Conservation (phyloP, 306 rosid species). For the Arachis hypogaea region DNA sequence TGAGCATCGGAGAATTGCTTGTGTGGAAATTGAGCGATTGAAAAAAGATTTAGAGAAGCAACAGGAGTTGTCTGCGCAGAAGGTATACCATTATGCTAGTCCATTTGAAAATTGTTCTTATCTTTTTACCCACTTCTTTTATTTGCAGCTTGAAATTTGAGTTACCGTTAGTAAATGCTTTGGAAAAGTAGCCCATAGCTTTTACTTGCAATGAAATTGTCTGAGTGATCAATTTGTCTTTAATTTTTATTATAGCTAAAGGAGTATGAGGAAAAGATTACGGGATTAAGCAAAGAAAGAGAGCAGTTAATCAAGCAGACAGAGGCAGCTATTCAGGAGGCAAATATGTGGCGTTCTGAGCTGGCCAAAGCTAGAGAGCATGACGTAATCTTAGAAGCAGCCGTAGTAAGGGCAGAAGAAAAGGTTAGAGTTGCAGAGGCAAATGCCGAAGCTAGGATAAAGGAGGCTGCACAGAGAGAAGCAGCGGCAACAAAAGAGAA, state of each 20-base stretch:
- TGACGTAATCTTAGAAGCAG: constrained; percentile 84
- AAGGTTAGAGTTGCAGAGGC: constrained; percentile 86
- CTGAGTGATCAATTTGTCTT: constrained; percentile 33
- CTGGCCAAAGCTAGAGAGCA: constrained; percentile 96
- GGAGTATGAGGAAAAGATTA: constrained; percentile 65
- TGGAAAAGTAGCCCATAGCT: constrained; percentile 9
- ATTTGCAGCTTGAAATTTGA: constrained; percentile 8
- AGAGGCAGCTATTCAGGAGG: constrained; percentile 83
- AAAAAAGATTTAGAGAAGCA: constrained; percentile 64
- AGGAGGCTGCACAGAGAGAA: constrained; percentile 79
- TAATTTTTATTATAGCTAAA: constrained; percentile 55
- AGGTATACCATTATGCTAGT: constrained; percentile 51
- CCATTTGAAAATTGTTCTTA: background rate
- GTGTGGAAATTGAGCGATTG: constrained; percentile 77
- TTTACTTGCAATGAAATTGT: constrained; percentile 17
- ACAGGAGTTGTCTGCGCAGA: constrained; percentile 58
- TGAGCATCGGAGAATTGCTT: constrained; percentile 82
- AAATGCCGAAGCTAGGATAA: constrained; percentile 76
- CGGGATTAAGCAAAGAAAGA: constrained; percentile 68
- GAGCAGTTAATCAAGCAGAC: constrained; percentile 77
- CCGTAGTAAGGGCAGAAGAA: constrained; percentile 89
- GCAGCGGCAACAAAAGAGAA: constrained; percentile 70
- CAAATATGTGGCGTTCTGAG: constrained; percentile 94
- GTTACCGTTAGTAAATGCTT: constrained; percentile 6
- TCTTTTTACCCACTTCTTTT: background rate